Evolutionary conservation across 768 basidiomycete genomes (phyloP), one percentile per base, ranked within the genome.

Genomic region (Hericium coralloides): DNA sequence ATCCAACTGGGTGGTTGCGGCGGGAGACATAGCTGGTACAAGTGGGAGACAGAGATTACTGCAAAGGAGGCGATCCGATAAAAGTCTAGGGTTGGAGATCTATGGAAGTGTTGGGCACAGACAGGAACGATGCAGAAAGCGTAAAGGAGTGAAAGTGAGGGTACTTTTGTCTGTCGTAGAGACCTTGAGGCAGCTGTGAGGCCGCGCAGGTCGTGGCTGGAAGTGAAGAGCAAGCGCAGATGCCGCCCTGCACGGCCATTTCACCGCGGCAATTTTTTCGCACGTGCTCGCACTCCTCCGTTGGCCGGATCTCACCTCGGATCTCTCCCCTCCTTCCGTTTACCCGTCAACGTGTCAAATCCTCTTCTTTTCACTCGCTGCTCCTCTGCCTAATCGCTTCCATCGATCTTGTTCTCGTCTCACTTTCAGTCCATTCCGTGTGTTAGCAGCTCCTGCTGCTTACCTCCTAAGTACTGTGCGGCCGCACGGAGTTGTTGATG

Each of bases 11-110:
- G 74, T 71, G 71, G 77, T 77, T 58, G 78, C 71, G 60, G 76
- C 77, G 64, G 81, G 81, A 62, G 83, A 82, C 81, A 81, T 83
- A 56, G 59, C 55, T 53, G 63, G 65, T 51, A 45, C 7, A 52
- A 43, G 26, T 62, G 60, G 38, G 43, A 49, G 41, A 31, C 49
- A 37, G 52, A 41, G 38, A 58, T 20, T 56, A 53, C 36, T 55
- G 49, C 31, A 53, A 52, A 51, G n/a, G 38, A 31, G 26, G 41
- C 22, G 15, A 38, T 52, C 50, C 26, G 7, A 25, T 15, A 25
- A 37, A 38, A 55, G 55, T 43, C 52, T 50, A 54, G 39, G 14
- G 59, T 49, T 41, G 31, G 52, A 31, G 43, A 47, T 52, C 48
- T 38, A 56, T 38, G 23, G 18, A 22, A 31, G 49, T 52, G 41